Conservation (phyloP, 345 rosid species). For the Brassica incana region DNA sequence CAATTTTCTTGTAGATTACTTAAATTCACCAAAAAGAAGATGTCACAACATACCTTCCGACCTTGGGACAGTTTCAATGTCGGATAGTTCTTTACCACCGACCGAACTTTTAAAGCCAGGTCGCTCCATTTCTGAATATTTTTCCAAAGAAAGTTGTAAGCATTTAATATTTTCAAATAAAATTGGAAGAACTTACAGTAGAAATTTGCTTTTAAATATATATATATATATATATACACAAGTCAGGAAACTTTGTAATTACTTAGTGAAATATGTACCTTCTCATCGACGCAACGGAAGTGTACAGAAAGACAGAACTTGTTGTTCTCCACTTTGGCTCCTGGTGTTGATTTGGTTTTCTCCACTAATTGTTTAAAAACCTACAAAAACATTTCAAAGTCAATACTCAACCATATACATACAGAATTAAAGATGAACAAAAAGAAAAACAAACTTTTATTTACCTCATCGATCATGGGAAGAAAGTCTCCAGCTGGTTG, state of each 20-base stretch:
- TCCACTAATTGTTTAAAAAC: conserved; percentile 60
- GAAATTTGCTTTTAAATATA: conserved; percentile 1
- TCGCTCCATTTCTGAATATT: conserved; percentile 71
- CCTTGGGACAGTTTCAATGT: conserved; percentile 71
- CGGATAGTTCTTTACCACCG: conserved; percentile 67
- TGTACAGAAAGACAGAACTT: conserved; percentile 92
- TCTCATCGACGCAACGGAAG: conserved; percentile 81
- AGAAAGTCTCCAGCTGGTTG: conserved; percentile 88
- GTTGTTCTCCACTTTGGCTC: conserved; percentile 90
- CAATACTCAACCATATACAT: background rate
- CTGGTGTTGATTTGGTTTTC: conserved; percentile 67
- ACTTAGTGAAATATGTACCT: conserved; percentile 40
- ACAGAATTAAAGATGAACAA: background rate
- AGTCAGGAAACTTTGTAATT: background rate
- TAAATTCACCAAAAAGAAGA: conserved; percentile 6
- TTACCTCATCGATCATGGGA: conserved; percentile 87
- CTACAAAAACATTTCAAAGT: conserved; percentile 32
- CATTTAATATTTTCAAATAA: background rate
- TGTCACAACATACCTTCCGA: conserved; percentile 61
- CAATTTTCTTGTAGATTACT: background rate
- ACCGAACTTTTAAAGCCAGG: conserved; percentile 63
- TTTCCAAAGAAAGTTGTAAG: background rate
- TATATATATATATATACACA: background rate
- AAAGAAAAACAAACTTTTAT: background rate
- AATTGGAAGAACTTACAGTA: background rate